Conservation (phyloP, 2,329 filamentous ascomycete species). For the Trichoderma sp. region DNA sequence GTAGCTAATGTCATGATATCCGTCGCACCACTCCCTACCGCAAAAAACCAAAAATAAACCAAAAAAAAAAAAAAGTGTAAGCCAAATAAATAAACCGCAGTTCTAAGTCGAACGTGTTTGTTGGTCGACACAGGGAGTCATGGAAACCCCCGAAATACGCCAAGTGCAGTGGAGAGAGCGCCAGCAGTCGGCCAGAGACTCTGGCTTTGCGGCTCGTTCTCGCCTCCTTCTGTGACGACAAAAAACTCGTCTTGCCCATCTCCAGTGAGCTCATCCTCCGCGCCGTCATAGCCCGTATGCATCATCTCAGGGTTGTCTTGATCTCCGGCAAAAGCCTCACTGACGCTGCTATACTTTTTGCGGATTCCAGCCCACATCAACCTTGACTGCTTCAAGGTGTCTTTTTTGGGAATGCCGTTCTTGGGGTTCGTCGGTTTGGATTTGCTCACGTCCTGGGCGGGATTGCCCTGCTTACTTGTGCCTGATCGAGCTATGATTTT, state of each 20-base stretch:
- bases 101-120: background rate
- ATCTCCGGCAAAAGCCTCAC: slow-evolving; percentile 30
- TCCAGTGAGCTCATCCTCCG: slow-evolving; percentile 1
- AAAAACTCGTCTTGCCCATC: slow-evolving; percentile 28
- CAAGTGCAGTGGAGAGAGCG: background rate
- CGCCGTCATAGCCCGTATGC: background rate
- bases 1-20: background rate
- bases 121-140: background rate
- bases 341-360: slow-evolving; percentile 30
- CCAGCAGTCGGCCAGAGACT: background rate
- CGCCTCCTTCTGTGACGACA: slow-evolving; percentile 29
- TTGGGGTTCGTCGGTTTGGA: background rate
- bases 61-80: too few species aligned
- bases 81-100: background rate
- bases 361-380: slow-evolving; percentile 24
- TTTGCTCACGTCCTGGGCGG: background rate
- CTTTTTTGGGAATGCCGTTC: background rate
- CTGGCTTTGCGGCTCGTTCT: background rate
- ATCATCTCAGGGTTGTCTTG: slow-evolving; percentile 14
- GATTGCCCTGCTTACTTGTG: slow-evolving; percentile 5
- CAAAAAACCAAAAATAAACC: background rate
- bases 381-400: slow-evolving; percentile 23
- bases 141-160: background rate
- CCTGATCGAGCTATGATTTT: slow-evolving; percentile 2
- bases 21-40: background rate